Conservation (phyloP, 345 rosid genomes). For the Gossypium herbaceum region DNA sequence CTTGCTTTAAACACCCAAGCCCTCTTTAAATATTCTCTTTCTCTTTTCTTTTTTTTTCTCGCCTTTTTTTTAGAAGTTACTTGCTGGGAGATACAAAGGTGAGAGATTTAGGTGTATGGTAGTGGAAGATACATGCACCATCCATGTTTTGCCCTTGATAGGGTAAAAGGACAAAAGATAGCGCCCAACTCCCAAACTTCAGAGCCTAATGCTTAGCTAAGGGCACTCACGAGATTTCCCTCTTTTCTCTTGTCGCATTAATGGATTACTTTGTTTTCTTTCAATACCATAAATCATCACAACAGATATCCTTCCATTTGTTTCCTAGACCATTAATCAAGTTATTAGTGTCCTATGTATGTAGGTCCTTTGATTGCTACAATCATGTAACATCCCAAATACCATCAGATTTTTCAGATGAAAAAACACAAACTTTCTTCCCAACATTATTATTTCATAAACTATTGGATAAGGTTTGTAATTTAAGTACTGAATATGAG, state of each 20-base stretch:
- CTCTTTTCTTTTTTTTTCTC: too few species aligned
- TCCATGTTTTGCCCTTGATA: slow-evolving; percentile 5
- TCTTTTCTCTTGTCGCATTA: background rate
- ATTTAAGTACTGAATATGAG: too few species aligned
- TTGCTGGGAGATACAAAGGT: background rate
- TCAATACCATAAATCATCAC: background rate
- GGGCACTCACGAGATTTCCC: background rate
- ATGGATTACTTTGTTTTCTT: slow-evolving; percentile 5
- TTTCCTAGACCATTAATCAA: background rate
- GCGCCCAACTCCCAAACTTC: slow-evolving; percentile 2
- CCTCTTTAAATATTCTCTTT: too few species aligned
- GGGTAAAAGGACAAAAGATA: background rate
- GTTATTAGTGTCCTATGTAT: background rate
- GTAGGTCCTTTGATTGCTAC: background rate
- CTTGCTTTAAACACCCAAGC: too few species aligned
- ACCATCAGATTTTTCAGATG: too few species aligned
- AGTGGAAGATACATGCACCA: slow-evolving; percentile 21
- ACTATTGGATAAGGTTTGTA: too few species aligned
- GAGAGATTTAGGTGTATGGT: slow-evolving; percentile 11
- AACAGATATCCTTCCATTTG: background rate
- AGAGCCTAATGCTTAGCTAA: background rate
- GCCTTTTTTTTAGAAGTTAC: too few species aligned
- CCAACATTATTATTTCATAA: too few species aligned
- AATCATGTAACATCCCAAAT: too few species aligned
- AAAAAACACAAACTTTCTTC: too few species aligned